Conservation (phyloP, 2,329 filamentous ascomycete species). For the Xylariaceae sp. region DNA sequence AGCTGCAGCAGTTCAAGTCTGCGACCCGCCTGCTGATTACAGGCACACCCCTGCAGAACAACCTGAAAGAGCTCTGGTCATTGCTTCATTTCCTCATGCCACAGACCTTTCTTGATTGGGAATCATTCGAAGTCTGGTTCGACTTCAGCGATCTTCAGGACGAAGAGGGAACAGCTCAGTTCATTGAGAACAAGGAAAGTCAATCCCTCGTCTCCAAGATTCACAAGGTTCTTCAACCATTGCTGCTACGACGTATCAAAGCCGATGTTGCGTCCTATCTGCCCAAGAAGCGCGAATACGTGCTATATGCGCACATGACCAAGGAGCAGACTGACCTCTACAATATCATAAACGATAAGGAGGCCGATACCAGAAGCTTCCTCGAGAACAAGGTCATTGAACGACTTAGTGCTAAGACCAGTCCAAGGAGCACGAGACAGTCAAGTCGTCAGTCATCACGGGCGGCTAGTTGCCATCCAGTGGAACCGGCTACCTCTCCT, state of each 20-base stretch:
- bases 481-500: constrained; percentile 19
- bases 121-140: constrained; percentile 93
- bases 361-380: constrained; percentile 62
- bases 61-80: constrained; percentile 91
- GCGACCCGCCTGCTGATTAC: constrained; percentile 90
- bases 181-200: constrained; percentile 72
- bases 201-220: constrained; percentile 79
- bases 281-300: constrained; percentile 96
- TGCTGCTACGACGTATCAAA: constrained; percentile 83
- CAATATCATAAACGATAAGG: constrained; percentile 55
- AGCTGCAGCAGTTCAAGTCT: constrained; percentile 81
- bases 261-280: constrained; percentile 85
- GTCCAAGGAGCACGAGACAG: constrained; percentile 34
- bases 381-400: constrained; percentile 75
- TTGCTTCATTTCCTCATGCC: constrained; percentile 89
- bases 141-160: constrained; percentile 92
- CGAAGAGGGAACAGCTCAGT: constrained; percentile 69
- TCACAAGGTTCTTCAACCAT: constrained; percentile 86
- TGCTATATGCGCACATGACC: constrained; percentile 88
- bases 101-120: constrained; percentile 86
- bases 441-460: constrained; percentile 38
- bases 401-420: constrained; percentile 51
- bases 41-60: constrained; percentile 92
- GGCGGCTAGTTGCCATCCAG: constrained; percentile 31
- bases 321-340: constrained; percentile 89